Conservation (phyloP, 106 monocot genomes). For the Apostasia shenzhenica region DNA sequence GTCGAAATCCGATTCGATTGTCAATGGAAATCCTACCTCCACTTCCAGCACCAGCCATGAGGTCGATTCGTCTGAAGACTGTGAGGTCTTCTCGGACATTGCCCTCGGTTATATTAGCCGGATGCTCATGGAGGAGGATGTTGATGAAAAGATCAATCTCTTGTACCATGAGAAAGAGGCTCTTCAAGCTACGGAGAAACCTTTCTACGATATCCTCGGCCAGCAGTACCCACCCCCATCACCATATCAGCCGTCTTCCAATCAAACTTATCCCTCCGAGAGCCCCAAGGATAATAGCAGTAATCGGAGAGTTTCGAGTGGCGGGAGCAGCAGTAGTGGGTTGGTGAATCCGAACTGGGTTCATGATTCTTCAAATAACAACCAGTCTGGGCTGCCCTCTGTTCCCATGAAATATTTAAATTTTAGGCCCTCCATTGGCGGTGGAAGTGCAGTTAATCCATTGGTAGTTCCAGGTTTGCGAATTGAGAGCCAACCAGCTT, state of each 20-base stretch:
- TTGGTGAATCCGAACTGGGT: not conserved
- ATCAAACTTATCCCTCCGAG: not conserved
- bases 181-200: conserved; percentile 72
- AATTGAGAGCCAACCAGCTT: conserved; percentile 29
- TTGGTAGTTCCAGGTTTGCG: conserved; percentile 4
- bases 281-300: conserved; percentile 9
- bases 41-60: conserved; percentile 2
- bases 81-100: conserved; percentile 42
- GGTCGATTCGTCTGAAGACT: conserved; percentile 23
- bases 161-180: conserved; percentile 39
- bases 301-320: conserved; percentile 1
- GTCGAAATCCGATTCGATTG: not conserved
- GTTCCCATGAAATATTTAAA: conserved; percentile 10
- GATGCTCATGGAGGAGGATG: conserved; percentile 89
- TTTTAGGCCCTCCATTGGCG: conserved; percentile 5
- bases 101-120: conserved; percentile 56
- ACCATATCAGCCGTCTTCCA: not conserved
- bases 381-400: not conserved
- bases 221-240: conserved; percentile 49
- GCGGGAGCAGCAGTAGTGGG: conserved; percentile 2
- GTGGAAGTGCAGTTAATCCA: not conserved
- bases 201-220: conserved; percentile 75
- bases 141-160: conserved; percentile 53
- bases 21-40: not conserved
- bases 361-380: conserved; percentile 1